Evolutionary conservation across 331 rosid genomes (phyloP).

Genomic region (Prunus yedoensis): DNA sequence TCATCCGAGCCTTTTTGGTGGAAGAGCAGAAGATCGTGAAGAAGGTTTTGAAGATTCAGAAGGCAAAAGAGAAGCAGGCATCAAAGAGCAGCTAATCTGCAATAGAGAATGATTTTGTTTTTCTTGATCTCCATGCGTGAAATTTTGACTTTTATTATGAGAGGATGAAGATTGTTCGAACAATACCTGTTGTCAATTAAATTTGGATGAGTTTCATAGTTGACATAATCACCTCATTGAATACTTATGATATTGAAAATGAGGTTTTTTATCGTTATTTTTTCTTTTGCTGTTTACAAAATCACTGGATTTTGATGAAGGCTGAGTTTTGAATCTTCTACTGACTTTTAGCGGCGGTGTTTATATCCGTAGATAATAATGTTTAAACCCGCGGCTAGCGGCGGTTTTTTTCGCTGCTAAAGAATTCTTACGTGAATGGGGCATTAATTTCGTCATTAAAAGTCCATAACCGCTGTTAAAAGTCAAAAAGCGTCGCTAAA

Average conservation of each 20-base stretch:
- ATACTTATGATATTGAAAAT: neutral
- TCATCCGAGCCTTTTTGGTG: conserved; percentile 33
- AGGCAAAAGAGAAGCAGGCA: conserved; percentile 40
- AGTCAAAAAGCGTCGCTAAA: too few relatives aligned
- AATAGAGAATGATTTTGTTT: neutral
- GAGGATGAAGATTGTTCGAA: conserved; percentile 9
- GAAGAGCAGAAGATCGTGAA: conserved; percentile 38
- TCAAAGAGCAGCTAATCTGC: conserved; percentile 25
- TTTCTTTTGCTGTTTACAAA: too few relatives aligned
- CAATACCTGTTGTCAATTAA: neutral
- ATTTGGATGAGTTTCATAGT: neutral
- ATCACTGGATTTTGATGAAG: accelerated
- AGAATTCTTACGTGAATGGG: too few relatives aligned
- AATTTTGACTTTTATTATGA: conserved; percentile 15
- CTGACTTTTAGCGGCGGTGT: too few relatives aligned
- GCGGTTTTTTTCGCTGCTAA: too few relatives aligned
- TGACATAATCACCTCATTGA: neutral
- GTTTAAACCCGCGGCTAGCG: too few relatives aligned
- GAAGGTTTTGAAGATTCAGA: conserved; percentile 42
- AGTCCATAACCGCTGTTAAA: too few relatives aligned
- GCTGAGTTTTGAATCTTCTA: accelerated
- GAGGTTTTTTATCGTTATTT: too few relatives aligned
- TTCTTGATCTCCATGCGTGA: neutral
- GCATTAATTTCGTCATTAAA: too few relatives aligned
- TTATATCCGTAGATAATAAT: too few relatives aligned